Evolutionary conservation across 192 early-diverging fungal genomes (phyloP), one percentile per base, ranked within the genome.

Genomic region (Coemansia sp.): DNA sequence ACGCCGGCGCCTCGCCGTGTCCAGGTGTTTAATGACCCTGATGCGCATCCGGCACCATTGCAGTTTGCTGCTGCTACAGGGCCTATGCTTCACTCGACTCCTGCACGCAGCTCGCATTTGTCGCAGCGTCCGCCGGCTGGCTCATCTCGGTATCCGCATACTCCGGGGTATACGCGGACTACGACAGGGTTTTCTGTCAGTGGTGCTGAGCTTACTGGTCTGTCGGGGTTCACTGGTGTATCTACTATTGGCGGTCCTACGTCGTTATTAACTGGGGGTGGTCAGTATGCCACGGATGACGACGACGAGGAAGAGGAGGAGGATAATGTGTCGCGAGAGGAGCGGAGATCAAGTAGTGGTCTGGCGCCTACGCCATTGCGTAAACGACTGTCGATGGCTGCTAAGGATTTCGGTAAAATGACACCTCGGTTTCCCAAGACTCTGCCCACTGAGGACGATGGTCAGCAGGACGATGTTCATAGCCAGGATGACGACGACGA

Each of bases 321-420:
- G 22, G 57, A 62, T 40, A 3, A 62, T 36, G 18, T 65, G 47
- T 6, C 29, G 27, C 53, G 11, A 1, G 53, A 57, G 27, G 10
- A 57, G 6, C 53, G 50, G 50, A n/a, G 50, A 8, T 10, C 57
- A 29, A 62, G 57, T 13, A 55, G 27, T 6, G 47, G 63, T 6
- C 15, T 53, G 2, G 52, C 69, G 18, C 74, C 67, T 3, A 81
- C 79, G 44, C 79, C 79, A 2, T 64, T 81, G 74, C 74, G 79
- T 2, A 81, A 81, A 53, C 74, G 79, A 0, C 47, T 81, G 20
- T 81, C 79, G 39, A 76, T 81, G 74, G 79, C 79, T 4, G 79
- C 74, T 3, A 73, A 63, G 38, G 79, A 81, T 27, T 34, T 81
- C 44, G 64, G 79, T 36, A 62, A 40, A 1, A 81, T 81, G 18